These are phyloP conservation scores for Diplodia intermedia DNA, from an alignment of 2,329 filamentous ascomycete genomes.

Conservation along the genomic window DNA sequence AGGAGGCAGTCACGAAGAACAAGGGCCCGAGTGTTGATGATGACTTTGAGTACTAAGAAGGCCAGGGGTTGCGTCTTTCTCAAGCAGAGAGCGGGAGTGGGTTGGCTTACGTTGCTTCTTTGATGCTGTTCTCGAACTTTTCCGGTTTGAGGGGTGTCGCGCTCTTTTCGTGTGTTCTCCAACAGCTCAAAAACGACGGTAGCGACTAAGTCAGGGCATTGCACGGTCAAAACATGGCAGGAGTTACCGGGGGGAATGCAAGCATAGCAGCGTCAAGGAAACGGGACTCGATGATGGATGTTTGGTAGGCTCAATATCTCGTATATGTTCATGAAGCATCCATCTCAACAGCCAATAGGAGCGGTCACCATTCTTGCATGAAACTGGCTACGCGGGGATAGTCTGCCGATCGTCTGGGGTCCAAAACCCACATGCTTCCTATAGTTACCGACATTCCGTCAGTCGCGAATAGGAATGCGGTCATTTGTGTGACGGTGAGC, in stretches of 20 bases:
- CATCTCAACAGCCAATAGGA: neutral
- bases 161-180: neutral
- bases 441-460: neutral
- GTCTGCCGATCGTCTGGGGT: neutral
- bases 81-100: too few relatives aligned
- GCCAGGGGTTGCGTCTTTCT: neutral
- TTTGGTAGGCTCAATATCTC: neutral
- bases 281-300: neutral
- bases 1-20: conserved; percentile 86
- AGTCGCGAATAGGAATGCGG: neutral
- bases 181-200: neutral
- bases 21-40: conserved; percentile 91
- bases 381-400: neutral
- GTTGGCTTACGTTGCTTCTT: neutral
- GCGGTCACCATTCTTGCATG: neutral
- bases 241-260: neutral
- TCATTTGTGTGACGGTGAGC: neutral
- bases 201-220: neutral
- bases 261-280: neutral
- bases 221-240: neutral
- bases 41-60: conserved; percentile 87
- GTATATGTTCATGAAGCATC: neutral
- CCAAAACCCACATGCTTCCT: neutral
- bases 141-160: neutral
- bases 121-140: neutral